Base-by-base conservation (phyloP, 129 eudicot species). In the Arctium lappa region DNA sequence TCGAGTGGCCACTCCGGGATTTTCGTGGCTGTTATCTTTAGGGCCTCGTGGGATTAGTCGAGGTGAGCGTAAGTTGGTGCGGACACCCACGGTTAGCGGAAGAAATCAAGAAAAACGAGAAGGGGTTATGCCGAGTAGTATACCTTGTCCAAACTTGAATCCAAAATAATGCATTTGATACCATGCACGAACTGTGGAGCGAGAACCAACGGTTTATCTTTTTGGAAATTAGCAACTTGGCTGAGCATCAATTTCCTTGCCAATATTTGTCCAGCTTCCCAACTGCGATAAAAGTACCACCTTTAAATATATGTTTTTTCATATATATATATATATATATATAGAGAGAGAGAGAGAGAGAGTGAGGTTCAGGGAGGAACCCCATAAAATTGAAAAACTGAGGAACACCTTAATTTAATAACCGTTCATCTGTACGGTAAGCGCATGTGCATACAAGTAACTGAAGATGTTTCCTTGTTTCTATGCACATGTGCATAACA, bases 181-280 rank as follows among this genome's bases (percentile, higher is more conserved):
- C 99, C 98, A 62, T 91, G 90, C n/a, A 93, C 84, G 44, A 91
- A 95, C 73, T 89, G 87, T 16, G 92, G 86, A 77, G 90, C 88
- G 69, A 95, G 91, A 85, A 85, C 90, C 91, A 95, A 81, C 9
- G 87, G 87, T 37, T 87, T 82, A 62, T 84, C 87, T 81, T 93
- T 91, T 79, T 95, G 99, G 90, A 85, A 95, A 84, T 91, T 92
- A 6, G 87, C 88, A 8, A 95, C 99, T 65, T 93, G 83, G 53
- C 78, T 83, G 9, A 95, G 93, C 99, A 95, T 93, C 87, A 95
- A 48, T 83, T 93, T 95, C 70, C 99, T 89, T 9, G 94, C 94
- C 83, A 95, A 69, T 33, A 93, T 73, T 84, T 95, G 99, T 38
- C 99, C 98, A 40, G 97, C 93, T 85, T 95, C 99, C 99, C 99